Base-by-base conservation (phyloP, 2,329 filamentous ascomycete species). In the Rhytidhysteron rufulum region DNA sequence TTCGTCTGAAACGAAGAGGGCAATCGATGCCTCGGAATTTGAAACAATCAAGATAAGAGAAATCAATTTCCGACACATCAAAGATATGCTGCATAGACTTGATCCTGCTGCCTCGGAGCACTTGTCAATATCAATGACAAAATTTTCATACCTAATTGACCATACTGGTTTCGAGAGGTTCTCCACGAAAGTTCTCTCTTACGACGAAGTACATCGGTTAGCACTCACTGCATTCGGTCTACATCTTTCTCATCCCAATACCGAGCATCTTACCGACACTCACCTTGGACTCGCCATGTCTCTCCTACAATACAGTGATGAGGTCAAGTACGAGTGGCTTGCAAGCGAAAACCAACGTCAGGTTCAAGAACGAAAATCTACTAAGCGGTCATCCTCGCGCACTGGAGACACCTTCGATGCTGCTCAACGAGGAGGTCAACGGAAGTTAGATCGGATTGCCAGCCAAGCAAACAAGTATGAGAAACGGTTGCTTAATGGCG, bases 401-500 rank as follows among this genome's bases (percentile, higher is more conserved):
- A 27, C 24, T 13, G 24, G 13, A 8, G 7, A 7, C 8, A n/a
- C n/a, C n/a, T n/a, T n/a, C n/a, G 24, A 27, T 27, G 7, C 24
- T 13, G 8, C 13, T 7, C 13, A 8, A 8, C 8, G 13, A 8
- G 8, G 24, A 13, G 13, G 13, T 8, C 24, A 27, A 27, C 24
- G 24, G 13, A 27, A 80, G 73, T 31, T 81, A 78, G 42, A 54
- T 21, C 54, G 43, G 9, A 55, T 63, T 22, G 41, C 46, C 8
- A 20, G 32, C n/a, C 53, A 39, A 15, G 60, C 60, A 51, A 89
- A 85, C 41, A 75, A 82, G 37, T 83, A 95, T 49, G 93, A 97
- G 64, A 87, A 88, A 63, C 85, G 83, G 51, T 75, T 98, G 6
- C 71, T 95, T 33, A 78, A 80, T 3, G 89, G 91, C 8, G 83